Percentiles rank a stretch among this genome's conserved stretches.
phyloP scores from a whole-genome alignment of 805 yeast genomes.

The Saccharomycopsis oosterbeekiorum region DNA sequence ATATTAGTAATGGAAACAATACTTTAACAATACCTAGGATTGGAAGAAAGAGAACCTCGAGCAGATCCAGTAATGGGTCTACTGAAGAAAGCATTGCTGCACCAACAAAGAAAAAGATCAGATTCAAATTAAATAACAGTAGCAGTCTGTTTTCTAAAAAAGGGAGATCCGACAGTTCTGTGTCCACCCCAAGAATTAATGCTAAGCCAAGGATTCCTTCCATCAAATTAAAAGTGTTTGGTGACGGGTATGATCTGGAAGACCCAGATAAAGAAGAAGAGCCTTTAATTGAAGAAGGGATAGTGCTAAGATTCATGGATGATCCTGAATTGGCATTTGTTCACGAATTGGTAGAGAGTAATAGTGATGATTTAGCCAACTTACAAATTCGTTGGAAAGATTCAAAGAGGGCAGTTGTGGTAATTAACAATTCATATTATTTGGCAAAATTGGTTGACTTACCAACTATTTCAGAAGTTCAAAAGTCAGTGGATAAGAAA shows the following conservation, averaged over 20 bases:
- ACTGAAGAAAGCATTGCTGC: not conserved
- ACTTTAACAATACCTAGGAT: not conserved
- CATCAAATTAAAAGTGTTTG: constrained; percentile 47
- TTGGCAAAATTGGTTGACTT: constrained; percentile 73
- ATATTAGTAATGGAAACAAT: constrained; percentile 20
- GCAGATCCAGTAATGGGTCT: not conserved
- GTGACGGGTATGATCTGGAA: constrained; percentile 95
- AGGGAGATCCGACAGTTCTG: not conserved
- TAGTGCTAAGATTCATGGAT: constrained; percentile 61
- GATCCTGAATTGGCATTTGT: constrained; percentile 54
- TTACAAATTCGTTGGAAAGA: constrained; percentile 78
- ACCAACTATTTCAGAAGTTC: constrained; percentile 81
- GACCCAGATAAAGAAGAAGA: constrained; percentile 95
- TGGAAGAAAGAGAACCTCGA: not conserved
- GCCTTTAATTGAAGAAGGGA: constrained; percentile 82
- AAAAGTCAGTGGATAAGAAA: constrained; percentile 81
- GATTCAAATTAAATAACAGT: constrained; percentile 7
- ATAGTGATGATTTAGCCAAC: constrained; percentile 63
- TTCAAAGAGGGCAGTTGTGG: constrained; percentile 65
- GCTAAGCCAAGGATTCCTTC: constrained; percentile 36
- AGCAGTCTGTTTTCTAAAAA: not conserved
- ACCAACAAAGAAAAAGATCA: constrained; percentile 6
- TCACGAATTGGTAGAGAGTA: constrained; percentile 64
- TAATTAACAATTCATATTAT: constrained; percentile 28
- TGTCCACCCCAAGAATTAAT: constrained; percentile 33